These are phyloP conservation scores for Malus sylvestris DNA, from an alignment of 306 rosid species.

Conservation along the genomic window DNA sequence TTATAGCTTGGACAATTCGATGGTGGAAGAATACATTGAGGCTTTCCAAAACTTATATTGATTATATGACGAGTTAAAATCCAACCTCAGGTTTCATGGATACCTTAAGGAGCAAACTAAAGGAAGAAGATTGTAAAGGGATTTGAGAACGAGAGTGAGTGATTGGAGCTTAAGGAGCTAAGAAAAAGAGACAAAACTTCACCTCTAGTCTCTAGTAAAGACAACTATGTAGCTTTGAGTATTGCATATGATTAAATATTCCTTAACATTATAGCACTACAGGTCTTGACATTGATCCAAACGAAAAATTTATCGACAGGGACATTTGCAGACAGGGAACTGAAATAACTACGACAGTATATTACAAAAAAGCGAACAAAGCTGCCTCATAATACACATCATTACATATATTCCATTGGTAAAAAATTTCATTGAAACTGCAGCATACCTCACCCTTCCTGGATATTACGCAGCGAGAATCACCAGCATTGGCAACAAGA, in stretches of 20 bases:
- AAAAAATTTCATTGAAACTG: background rate
- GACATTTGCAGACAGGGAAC: background rate
- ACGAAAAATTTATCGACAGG: background rate
- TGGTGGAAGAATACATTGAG: too few species aligned
- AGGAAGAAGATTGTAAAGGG: background rate
- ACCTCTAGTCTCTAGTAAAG: background rate
- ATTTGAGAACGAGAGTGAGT: background rate
- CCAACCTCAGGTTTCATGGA: too few species aligned
- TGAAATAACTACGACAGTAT: background rate
- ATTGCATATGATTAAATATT: too few species aligned
- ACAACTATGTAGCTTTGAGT: too few species aligned
- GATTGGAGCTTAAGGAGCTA: background rate
- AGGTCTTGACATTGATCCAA: too few species aligned
- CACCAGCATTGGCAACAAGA: constrained; percentile 94
- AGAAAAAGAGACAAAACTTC: background rate
- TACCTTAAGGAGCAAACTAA: too few species aligned
- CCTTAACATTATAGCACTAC: too few species aligned
- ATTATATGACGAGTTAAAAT: too few species aligned
- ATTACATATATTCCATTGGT: background rate
- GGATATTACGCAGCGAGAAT: constrained; percentile 87
- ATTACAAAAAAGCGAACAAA: background rate
- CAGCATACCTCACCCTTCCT: constrained; percentile 82
- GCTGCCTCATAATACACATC: background rate
- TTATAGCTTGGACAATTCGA: too few species aligned
- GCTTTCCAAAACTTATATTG: too few species aligned